A percentile compares a stretch with the other conserved stretches of the same genome.
Conservation (phyloP, 768 basidiomycete genomes). For the Pleurotus pulmonarius region DNA sequence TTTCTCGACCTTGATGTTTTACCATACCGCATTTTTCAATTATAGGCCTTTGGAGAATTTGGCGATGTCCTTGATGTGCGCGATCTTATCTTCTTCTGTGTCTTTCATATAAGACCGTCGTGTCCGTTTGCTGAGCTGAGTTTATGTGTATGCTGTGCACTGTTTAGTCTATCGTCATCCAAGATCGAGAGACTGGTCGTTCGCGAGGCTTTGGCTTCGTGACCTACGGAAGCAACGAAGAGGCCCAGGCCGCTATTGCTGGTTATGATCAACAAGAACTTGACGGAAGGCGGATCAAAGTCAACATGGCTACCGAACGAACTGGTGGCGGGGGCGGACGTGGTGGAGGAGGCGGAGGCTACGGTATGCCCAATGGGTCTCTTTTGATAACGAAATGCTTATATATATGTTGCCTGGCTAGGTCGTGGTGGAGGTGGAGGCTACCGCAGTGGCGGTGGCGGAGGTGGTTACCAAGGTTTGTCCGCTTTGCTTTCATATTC, state of each 20-base stretch:
- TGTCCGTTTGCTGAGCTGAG: constrained; percentile 26
- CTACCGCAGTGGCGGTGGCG: constrained; percentile 21
- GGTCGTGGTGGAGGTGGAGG: constrained; percentile 24
- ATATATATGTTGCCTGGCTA: background rate
- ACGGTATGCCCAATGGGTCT: background rate
- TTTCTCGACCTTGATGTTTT: constrained; percentile 37
- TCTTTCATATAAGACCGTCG: constrained; percentile 9
- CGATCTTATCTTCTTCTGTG: constrained; percentile 30
- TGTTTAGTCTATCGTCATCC: constrained; percentile 91
- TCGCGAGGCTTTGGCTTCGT: constrained; percentile 98
- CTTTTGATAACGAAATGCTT: constrained; percentile 2
- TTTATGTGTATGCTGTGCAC: constrained; percentile 16
- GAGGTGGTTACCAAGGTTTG: constrained; percentile 18
- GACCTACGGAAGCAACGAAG: constrained; percentile 55
- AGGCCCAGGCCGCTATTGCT: constrained; percentile 77
- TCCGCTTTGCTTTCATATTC: no score
- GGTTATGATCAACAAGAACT: constrained; percentile 86
- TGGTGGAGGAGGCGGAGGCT: constrained; percentile 1
- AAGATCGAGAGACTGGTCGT: constrained; percentile 96
- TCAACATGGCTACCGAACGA: constrained; percentile 78
- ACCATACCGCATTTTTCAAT: constrained; percentile 45
- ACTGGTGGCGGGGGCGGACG: constrained; percentile 46
- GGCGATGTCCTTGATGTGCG: constrained; percentile 92
- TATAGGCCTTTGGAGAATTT: constrained; percentile 79
- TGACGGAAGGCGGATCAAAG: constrained; percentile 89